Evolutionary conservation across 805 yeast genomes (phyloP).

Genomic region (Zygosaccharomyces bailii): DNA sequence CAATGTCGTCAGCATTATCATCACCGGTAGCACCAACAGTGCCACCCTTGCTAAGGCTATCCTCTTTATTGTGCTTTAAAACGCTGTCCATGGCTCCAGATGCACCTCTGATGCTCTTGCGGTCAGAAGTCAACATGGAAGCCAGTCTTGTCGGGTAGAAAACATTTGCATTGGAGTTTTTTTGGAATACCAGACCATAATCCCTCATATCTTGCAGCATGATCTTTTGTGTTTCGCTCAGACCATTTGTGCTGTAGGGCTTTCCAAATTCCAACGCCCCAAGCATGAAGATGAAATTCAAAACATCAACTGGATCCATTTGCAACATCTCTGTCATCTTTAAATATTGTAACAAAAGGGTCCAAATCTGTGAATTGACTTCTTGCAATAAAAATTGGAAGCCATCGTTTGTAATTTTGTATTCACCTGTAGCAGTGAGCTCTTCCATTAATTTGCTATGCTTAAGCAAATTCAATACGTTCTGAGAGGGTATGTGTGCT

Average conservation of each 20-base stretch:
- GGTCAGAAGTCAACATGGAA: slow-evolving; percentile 83
- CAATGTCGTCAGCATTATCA: slow-evolving; percentile 33
- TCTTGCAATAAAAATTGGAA: slow-evolving; percentile 93
- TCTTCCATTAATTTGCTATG: slow-evolving; percentile 90
- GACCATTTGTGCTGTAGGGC: slow-evolving; percentile 66
- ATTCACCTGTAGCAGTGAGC: slow-evolving; percentile 34
- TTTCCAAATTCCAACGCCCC: slow-evolving; percentile 91
- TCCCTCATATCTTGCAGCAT: slow-evolving; percentile 89
- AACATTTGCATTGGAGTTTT: slow-evolving; percentile 51
- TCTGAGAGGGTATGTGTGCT: slow-evolving; percentile 66
- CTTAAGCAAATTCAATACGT: slow-evolving; percentile 70
- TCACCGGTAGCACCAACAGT: slow-evolving; percentile 16
- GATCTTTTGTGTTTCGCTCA: slow-evolving; percentile 75
- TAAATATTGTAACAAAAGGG: slow-evolving; percentile 79
- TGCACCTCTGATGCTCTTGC: slow-evolving; percentile 66
- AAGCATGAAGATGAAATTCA: slow-evolving; percentile 87
- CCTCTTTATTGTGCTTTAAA: slow-evolving; percentile 36
- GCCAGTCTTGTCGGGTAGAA: slow-evolving; percentile 92
- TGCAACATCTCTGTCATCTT: slow-evolving; percentile 77
- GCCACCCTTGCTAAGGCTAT: slow-evolving; percentile 17
- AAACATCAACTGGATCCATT: slow-evolving; percentile 95
- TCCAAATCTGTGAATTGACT: slow-evolving; percentile 93
- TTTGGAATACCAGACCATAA: slow-evolving; percentile 82
- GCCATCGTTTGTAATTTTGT: slow-evolving; percentile 83
- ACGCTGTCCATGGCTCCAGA: slow-evolving; percentile 73